phyloP scores from a whole-genome alignment of 257 asterid genomes.

The Plectranthus barbatus region DNA sequence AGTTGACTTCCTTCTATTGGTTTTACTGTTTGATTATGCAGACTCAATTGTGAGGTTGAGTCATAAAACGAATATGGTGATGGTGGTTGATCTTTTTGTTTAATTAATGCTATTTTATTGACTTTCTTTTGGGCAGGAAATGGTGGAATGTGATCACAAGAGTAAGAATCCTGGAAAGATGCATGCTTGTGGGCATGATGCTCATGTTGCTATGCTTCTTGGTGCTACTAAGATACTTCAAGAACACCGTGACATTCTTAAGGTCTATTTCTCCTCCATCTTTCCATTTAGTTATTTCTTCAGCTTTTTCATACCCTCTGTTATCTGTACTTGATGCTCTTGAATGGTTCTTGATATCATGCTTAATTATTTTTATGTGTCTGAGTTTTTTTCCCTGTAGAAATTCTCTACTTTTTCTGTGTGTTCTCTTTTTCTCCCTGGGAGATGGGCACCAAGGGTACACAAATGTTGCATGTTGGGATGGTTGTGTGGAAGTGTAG shows the following conservation, averaged over 20 bases:
- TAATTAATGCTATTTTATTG: neutral
- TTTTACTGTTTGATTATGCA: neutral
- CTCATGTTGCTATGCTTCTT: constrained; percentile 94
- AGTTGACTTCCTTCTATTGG: neutral
- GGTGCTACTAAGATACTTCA: constrained; percentile 95
- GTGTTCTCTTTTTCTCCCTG: neutral
- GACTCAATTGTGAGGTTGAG: no score
- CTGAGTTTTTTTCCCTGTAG: neutral
- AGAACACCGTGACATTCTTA: constrained; percentile 42
- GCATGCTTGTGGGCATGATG: constrained; percentile 99
- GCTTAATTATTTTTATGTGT: no score
- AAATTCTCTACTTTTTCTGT: no score
- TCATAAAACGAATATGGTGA: neutral
- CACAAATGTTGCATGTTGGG: no score
- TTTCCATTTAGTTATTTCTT: neutral
- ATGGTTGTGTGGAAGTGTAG: no score
- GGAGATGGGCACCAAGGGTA: neutral
- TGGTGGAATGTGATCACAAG: constrained; percentile 95
- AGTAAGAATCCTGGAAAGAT: constrained; percentile 82
- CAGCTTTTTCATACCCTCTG: neutral
- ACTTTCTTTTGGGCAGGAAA: constrained; percentile 42
- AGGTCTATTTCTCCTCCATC: constrained; percentile 37
- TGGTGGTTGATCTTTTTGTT: neutral
- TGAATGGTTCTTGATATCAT: no score
- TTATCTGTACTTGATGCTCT: neutral